Conservation (phyloP, 2,329 filamentous ascomycete species). For the Pseudogymnoascus sp. region DNA sequence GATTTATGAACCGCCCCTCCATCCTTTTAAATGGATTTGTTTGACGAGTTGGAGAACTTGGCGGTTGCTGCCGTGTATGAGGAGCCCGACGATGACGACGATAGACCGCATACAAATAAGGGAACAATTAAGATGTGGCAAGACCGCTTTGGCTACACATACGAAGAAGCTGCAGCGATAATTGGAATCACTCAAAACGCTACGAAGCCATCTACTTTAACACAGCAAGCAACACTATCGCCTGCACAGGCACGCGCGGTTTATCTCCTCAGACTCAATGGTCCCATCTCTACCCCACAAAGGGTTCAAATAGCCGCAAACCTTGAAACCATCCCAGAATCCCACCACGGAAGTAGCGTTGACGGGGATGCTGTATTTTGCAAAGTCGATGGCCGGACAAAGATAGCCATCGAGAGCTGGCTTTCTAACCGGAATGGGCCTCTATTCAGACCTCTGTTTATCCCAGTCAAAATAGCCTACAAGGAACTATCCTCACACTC, state of each 20-base stretch:
- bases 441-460: constrained; percentile 23
- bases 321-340: constrained; percentile 15
- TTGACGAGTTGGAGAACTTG: constrained; percentile 23
- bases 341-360: constrained; percentile 18
- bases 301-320: constrained; percentile 19
- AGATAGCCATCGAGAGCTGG: constrained; percentile 16
- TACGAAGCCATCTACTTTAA: not conserved
- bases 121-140: constrained; percentile 9
- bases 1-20: not conserved
- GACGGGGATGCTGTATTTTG: constrained; percentile 22
- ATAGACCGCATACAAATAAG: not conserved
- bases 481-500: constrained; percentile 25
- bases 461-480: constrained; percentile 22
- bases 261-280: constrained; percentile 25
- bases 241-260: constrained; percentile 7
- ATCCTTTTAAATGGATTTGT: constrained; percentile 19
- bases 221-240: not conserved
- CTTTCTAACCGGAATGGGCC: constrained; percentile 15
- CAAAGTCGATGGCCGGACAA: constrained; percentile 18
- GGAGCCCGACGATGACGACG: constrained; percentile 17
- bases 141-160: constrained; percentile 24
- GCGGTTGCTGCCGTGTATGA: constrained; percentile 18
- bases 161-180: constrained; percentile 28
- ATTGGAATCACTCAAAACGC: not conserved
- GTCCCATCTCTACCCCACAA: constrained; percentile 17